Percentiles rank a stretch among this genome's conserved stretches.
Conservation (phyloP, 2,329 filamentous ascomycete species). For the Polytolypa hystricis region DNA sequence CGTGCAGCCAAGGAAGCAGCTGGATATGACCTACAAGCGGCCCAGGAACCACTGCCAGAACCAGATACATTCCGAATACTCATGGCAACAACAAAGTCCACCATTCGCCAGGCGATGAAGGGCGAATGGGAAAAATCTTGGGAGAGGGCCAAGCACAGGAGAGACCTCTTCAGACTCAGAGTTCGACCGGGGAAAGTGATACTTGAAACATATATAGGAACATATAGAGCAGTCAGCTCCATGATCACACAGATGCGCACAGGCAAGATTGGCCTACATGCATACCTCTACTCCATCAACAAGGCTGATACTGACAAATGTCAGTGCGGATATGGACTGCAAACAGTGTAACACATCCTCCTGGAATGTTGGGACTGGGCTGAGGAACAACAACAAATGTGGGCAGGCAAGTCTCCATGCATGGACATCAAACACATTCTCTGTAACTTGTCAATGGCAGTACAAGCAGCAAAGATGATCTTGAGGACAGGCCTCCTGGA, state of each 20-base stretch:
- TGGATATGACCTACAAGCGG: too few relatives aligned
- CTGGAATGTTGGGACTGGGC: slow-evolving; percentile 21
- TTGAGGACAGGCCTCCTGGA: slow-evolving; percentile 19
- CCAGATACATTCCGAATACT: too few relatives aligned
- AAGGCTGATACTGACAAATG: slow-evolving; percentile 20
- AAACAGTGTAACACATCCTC: slow-evolving; percentile 21
- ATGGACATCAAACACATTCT: slow-evolving; percentile 22
- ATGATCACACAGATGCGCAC: too few relatives aligned
- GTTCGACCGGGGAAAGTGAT: too few relatives aligned
- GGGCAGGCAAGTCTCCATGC: slow-evolving; percentile 17
- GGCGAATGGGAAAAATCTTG: too few relatives aligned
- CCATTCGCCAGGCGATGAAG: too few relatives aligned
- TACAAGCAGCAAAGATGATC: slow-evolving; percentile 22
- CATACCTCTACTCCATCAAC: slow-evolving; percentile 21
- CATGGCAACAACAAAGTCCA: too few relatives aligned
- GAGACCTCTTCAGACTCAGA: too few relatives aligned
- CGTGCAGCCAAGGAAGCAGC: slow-evolving; percentile 8
- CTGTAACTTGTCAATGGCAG: slow-evolving; percentile 18
- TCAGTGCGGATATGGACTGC: slow-evolving; percentile 16
- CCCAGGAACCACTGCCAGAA: too few relatives aligned
- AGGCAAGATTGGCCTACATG: slow-evolving; percentile 2
- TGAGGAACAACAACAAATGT: slow-evolving; percentile 12
- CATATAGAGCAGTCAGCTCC: too few relatives aligned
- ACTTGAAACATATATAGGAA: too few relatives aligned
- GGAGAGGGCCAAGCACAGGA: too few relatives aligned